Percentiles rank a stretch among this genome's conserved stretches.
phyloP scores from a whole-genome alignment of 805 yeast species.

The Jamesozyma rosinii region DNA sequence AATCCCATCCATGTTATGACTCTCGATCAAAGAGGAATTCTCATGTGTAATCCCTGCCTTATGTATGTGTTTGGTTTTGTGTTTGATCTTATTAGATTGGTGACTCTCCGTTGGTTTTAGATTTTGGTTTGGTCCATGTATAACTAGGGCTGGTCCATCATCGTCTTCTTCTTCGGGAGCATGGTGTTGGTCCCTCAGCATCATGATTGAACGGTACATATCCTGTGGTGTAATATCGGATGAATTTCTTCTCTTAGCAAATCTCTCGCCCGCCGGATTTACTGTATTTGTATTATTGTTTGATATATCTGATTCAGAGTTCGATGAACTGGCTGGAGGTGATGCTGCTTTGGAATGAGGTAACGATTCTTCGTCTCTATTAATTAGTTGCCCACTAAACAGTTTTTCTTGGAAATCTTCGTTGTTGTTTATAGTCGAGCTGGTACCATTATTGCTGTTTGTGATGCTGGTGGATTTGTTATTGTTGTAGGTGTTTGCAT shows the following conservation, averaged over 20 bases:
- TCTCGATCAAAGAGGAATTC: neutral
- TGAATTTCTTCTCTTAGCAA: slow-evolving; percentile 29
- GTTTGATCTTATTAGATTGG: slow-evolving; percentile 5
- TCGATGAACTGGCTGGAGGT: neutral
- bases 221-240: slow-evolving; percentile 69
- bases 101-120: neutral
- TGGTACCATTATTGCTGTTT: slow-evolving; percentile 5
- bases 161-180: slow-evolving; percentile 30
- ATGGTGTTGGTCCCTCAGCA: slow-evolving; percentile 54
- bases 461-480: neutral
- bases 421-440: neutral
- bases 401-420: slow-evolving; percentile 29
- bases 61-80: neutral
- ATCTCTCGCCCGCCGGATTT: slow-evolving; percentile 18
- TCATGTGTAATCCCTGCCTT: neutral
- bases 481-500: no score
- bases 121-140: slow-evolving; percentile 49
- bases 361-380: slow-evolving; percentile 23
- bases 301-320: neutral
- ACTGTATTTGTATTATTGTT: neutral
- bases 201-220: slow-evolving; percentile 72
- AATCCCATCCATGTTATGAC: neutral
- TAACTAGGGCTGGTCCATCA: slow-evolving; percentile 70
- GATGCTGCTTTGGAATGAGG: neutral
- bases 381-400: slow-evolving; percentile 29